Conservation (phyloP, 257 asterid species). For the Solanum lignicaule region DNA sequence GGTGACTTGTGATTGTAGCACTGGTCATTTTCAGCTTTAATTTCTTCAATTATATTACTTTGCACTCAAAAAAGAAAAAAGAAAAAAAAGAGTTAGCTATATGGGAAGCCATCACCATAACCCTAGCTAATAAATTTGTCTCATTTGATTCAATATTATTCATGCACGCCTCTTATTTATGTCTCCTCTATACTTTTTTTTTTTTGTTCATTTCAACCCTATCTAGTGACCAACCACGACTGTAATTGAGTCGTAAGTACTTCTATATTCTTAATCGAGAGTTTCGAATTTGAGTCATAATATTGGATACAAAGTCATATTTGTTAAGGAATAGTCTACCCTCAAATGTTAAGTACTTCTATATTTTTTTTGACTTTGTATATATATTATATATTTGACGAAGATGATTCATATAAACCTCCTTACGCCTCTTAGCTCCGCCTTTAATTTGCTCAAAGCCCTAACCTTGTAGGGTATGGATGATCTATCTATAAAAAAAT, state of each 20-base stretch:
- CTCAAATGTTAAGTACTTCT: not conserved
- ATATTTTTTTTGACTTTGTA: no score
- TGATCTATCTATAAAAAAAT: not conserved
- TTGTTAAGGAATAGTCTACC: not conserved
- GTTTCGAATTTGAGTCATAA: not conserved
- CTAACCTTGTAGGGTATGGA: not conserved
- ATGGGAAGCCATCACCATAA: not conserved
- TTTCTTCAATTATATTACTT: not conserved
- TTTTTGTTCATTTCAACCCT: not conserved
- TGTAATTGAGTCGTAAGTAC: not conserved
- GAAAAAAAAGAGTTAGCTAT: not conserved
- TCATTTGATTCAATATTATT: not conserved
- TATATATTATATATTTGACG: not conserved
- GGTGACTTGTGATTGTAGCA: constrained; percentile 38
- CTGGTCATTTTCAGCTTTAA: constrained; percentile 33
- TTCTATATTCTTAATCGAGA: not conserved
- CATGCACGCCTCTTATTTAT: not conserved
- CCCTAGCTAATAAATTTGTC: constrained; percentile 1
- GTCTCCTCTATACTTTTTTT: not conserved
- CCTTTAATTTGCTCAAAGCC: not conserved
- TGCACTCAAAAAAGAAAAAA: not conserved
- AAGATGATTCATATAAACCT: not conserved
- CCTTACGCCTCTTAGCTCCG: not conserved
- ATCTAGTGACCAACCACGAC: no score
- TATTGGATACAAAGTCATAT: not conserved